phyloP scores from a whole-genome alignment of 441 rosid species.

The Metrosideros polymorpha region DNA sequence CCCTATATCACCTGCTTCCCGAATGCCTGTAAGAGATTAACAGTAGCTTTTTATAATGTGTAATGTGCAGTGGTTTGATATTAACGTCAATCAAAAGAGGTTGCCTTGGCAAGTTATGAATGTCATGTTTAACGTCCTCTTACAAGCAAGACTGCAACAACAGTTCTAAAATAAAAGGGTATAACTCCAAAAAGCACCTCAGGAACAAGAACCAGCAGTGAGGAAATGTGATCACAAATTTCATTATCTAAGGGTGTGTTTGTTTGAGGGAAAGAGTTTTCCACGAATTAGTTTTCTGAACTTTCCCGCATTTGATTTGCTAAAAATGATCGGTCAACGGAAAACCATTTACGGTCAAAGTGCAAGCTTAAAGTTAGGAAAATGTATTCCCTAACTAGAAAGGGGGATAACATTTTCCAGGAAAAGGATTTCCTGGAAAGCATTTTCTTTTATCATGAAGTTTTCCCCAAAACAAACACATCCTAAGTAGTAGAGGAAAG shows the following conservation, averaged over 20 bases:
- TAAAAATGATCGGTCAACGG: neutral
- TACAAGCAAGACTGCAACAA: neutral
- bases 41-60: neutral
- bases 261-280: neutral
- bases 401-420: neutral
- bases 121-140: neutral
- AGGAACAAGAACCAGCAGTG: neutral
- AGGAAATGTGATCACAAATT: neutral
- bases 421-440: neutral
- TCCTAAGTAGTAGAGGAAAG: neutral
- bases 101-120: neutral
- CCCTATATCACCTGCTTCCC: slow-evolving; percentile 18
- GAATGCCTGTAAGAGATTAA: slow-evolving; percentile 32
- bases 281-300: neutral
- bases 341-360: neutral
- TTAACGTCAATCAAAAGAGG: neutral
- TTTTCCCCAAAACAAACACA: neutral
- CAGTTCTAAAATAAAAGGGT: neutral
- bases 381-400: neutral
- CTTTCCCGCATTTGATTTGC: neutral
- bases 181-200: neutral
- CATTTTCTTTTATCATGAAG: neutral
- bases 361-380: neutral
- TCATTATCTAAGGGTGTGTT: neutral
- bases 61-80: neutral